Evolutionary conservation across 768 basidiomycete species (phyloP), one percentile per base, ranked within the genome.

Genomic region (Lactarius hatsudake): DNA sequence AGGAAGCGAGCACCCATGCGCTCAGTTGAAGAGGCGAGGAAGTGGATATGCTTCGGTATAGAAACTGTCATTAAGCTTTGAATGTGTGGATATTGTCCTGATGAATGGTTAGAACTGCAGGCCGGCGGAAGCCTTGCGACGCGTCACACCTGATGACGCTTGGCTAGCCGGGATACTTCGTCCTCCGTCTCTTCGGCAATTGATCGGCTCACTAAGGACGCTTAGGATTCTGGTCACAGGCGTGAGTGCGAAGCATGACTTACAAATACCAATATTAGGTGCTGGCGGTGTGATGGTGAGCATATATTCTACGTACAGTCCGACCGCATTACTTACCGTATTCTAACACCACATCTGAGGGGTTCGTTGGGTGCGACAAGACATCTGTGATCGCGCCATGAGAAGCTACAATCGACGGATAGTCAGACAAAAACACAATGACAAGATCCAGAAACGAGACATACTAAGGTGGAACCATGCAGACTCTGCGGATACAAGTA

Each of bases 251-350:
- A 28, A 10, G n/a, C 13, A 56, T 15, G 30, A 63, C 62, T 54
- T 20, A 63, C 62, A 40, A 56, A 63, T 63, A 18, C 62, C 62
- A 28, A 63, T 63, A 56, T 63, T 63, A 28, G 62, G 62, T 26
- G 62, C 62, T 63, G 54, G 30, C 4, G 23, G 32, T 15, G 36
- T 23, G 3, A 54, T n/a, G 12, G 23, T 63, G 26, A 56, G 54
- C 28, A 7, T 13, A 8, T 12, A 30, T 26, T 42, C 38, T 7
- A 32, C 12, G 12, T 42, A 2, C 3, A 26, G 15, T 18, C 15
- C 18, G 15, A 43, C 38, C 17, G 5, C 17, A 9, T 26, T 12
- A 12, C 54, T 26, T 43, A 63, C 62, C 38, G 36, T 63, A 63
- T 38, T 63, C 62, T 12, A 63, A 56, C 18, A 43, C 23, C 2